Conservation (phyloP, 139 green algal genomes). For the Volvox africanus region DNA sequence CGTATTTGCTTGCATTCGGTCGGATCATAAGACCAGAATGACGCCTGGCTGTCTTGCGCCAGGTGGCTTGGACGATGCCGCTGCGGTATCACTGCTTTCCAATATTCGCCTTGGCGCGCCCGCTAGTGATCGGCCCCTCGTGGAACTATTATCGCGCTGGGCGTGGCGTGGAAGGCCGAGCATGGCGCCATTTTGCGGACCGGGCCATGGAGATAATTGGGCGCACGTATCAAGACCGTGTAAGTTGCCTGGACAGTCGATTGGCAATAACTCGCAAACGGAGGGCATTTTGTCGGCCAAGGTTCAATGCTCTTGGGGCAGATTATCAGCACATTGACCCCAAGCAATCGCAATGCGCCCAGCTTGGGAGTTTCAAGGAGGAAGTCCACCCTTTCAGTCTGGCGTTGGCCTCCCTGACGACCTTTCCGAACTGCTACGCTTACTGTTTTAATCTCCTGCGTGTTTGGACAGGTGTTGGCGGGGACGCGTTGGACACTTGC, state of each 20-base stretch:
- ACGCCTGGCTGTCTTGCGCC: neutral
- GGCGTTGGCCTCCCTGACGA: too few species aligned
- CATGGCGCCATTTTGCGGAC: neutral
- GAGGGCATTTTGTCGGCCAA: too few species aligned
- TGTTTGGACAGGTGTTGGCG: neutral
- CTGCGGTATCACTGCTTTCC: constrained; percentile 77
- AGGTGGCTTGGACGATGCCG: constrained; percentile 70
- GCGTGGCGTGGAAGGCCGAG: constrained; percentile 64
- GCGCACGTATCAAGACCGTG: neutral
- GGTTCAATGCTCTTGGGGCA: too few species aligned
- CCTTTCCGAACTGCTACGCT: too few species aligned
- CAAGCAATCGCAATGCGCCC: too few species aligned
- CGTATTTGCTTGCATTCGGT: too few species aligned
- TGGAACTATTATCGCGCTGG: constrained; percentile 91
- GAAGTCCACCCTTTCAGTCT: too few species aligned
- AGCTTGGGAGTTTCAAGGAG: too few species aligned
- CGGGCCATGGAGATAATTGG: neutral
- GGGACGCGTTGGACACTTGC: constrained; percentile 15
- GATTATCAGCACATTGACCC: too few species aligned
- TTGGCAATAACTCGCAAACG: too few species aligned
- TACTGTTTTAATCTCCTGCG: neutral
- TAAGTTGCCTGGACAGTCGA: neutral
- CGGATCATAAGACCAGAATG: neutral
- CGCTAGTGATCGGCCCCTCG: constrained; percentile 74
- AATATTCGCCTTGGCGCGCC: constrained; percentile 79